Evolutionary conservation across 169 alveolate genomes (phyloP), one percentile per base, ranked within the genome.

Genomic region (Plasmodium gallinaceum): DNA sequence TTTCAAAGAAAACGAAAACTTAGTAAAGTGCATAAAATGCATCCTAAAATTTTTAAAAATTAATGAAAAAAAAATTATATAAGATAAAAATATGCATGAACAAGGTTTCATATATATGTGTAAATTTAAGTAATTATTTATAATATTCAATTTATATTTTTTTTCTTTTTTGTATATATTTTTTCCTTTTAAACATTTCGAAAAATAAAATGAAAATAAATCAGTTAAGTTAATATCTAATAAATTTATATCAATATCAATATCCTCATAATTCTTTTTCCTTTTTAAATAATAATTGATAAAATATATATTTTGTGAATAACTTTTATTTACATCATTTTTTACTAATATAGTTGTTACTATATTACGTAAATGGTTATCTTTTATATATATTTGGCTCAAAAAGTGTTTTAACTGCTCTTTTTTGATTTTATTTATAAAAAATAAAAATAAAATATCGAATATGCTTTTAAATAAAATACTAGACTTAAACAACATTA

Each of bases 1-100:
- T 39, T 68, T 60, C 39, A 83, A 64, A n/a, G 78, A 32, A 57
- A 45, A 83, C 9, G 91, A 83, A 39, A 83, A 83, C 39, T 48
- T 60, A 20, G 91, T 83, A 43, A 83, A 83, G 12, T 83, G 91
- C 91, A 83, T 83, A 48, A 37, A 83, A 60, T 83, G 68, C 91
- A 83, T 83, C 37, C 52, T 22, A 32, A 83, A 83, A 48, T 83
- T 83, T 58, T 68, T 39, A 83, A 83, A 83, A 52, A 83, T 66
- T 5, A 43, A 24, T 6, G 85, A 68, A 16, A 83, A 83, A 62
- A 83, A 83, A 42, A 83, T 71, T 16, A 83, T 16, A 42, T 83
- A 83, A 12, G 80, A 52, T 16, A 83, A 72, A 51, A 83, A 83
- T 60, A 83, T 83, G 52, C 91, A 83, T 6, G 80, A 46, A 43